Evolutionary conservation across 345 rosid species (phyloP).

Genomic region (thale cress (Arabidopsis thaliana)): DNA sequence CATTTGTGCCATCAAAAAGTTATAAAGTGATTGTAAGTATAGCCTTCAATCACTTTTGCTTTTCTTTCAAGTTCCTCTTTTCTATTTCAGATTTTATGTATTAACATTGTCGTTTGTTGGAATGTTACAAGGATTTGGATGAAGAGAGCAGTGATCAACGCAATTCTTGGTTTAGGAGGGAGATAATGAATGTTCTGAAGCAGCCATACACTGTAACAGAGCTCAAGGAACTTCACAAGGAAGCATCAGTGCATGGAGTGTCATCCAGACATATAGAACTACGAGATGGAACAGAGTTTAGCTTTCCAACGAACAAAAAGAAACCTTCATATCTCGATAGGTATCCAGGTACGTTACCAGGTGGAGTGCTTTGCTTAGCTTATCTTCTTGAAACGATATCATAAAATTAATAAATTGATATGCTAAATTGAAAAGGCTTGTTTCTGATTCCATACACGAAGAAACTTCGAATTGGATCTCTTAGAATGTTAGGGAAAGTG

Average conservation of each 20-base stretch:
- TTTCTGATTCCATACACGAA: slow-evolving; percentile 2
- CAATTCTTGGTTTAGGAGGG: slow-evolving; percentile 52
- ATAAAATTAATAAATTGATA: neutral
- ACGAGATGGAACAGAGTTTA: slow-evolving; percentile 44
- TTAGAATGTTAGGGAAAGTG: neutral
- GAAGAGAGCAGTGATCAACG: slow-evolving; percentile 39
- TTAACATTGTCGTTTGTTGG: slow-evolving; percentile 30
- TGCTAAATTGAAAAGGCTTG: neutral
- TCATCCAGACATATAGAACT: slow-evolving; percentile 19
- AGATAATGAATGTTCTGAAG: slow-evolving; percentile 51
- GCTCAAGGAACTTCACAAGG: slow-evolving; percentile 42
- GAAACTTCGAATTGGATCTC: neutral
- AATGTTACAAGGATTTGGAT: slow-evolving; percentile 40
- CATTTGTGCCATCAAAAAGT: slow-evolving; percentile 52
- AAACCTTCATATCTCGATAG: slow-evolving; percentile 62
- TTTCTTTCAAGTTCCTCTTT: neutral
- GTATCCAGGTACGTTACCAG: slow-evolving; percentile 47
- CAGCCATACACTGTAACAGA: slow-evolving; percentile 54
- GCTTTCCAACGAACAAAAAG: neutral
- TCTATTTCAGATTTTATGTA: neutral
- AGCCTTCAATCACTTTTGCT: slow-evolving; percentile 13
- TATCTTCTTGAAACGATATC: neutral
- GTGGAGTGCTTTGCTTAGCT: slow-evolving; percentile 12
- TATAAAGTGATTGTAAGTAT: slow-evolving; percentile 37
- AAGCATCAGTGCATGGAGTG: slow-evolving; percentile 37